Conservation (phyloP, 331 rosid species). For the Malus hybrid region DNA sequence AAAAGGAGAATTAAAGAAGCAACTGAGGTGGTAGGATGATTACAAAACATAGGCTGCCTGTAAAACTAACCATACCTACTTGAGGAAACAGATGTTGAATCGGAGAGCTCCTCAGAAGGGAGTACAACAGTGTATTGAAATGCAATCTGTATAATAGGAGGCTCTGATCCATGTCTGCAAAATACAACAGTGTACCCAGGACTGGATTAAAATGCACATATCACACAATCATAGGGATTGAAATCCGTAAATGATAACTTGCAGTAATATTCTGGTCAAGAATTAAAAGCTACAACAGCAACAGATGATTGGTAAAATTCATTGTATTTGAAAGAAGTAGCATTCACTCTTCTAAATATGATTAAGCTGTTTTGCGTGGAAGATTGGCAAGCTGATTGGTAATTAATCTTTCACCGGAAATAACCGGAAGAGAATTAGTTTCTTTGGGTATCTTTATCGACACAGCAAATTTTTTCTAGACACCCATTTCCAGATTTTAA, state of each 20-base stretch:
- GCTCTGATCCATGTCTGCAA: conserved; percentile 60
- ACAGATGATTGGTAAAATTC: neutral
- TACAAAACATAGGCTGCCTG: neutral
- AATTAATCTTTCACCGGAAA: no score
- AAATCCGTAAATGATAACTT: neutral
- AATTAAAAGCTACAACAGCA: neutral
- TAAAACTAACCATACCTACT: conserved; percentile 51
- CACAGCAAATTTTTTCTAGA: no score
- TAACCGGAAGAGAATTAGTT: no score
- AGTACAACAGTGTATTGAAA: conserved; percentile 88
- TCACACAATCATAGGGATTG: neutral
- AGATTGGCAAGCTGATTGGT: no score
- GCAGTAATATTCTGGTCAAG: neutral
- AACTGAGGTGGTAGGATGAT: neutral
- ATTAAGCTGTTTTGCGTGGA: no score
- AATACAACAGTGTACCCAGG: conserved; percentile 4
- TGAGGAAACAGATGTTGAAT: conserved; percentile 38
- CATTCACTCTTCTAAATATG: neutral
- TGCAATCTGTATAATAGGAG: conserved; percentile 81
- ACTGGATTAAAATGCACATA: conserved; percentile 14
- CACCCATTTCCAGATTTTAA: no score
- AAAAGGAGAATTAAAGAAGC: neutral
- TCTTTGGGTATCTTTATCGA: no score
- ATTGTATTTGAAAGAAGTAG: no score
- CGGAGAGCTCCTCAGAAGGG: conserved; percentile 68